These are phyloP conservation scores for Escovopsis sp. DNA, from an alignment of 2,329 filamentous ascomycete genomes.

Conservation along the genomic window DNA sequence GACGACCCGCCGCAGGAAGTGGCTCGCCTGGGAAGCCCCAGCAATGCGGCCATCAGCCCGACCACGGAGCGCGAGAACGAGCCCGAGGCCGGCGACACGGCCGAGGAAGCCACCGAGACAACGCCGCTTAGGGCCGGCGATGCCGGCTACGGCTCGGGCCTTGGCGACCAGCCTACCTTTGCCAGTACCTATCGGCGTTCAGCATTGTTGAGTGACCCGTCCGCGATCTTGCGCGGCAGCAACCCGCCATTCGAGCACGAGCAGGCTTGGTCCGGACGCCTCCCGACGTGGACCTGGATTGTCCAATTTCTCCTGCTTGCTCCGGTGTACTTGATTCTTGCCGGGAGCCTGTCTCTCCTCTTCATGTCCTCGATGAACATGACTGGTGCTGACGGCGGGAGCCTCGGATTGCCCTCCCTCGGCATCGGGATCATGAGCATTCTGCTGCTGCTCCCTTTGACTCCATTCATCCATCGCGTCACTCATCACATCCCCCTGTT, in stretches of 20 bases:
- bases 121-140: slow-evolving; percentile 35
- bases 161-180: slow-evolving; percentile 34
- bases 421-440: slow-evolving; percentile 52
- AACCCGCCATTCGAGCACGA: slow-evolving; percentile 48
- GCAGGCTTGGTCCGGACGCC: slow-evolving; percentile 67
- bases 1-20: slow-evolving; percentile 36
- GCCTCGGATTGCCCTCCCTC: slow-evolving; percentile 56
- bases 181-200: slow-evolving; percentile 40
- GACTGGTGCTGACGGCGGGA: slow-evolving; percentile 71
- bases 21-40: slow-evolving; percentile 5
- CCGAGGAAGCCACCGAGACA: slow-evolving; percentile 31
- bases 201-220: slow-evolving; percentile 16
- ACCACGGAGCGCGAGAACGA: slow-evolving; percentile 1
- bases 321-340: slow-evolving; percentile 61
- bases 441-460: slow-evolving; percentile 58
- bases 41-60: slow-evolving; percentile 3
- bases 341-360: slow-evolving; percentile 62
- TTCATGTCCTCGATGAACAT: slow-evolving; percentile 60
- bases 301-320: slow-evolving; percentile 70
- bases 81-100: slow-evolving; percentile 9
- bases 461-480: slow-evolving; percentile 77
- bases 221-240: slow-evolving; percentile 10
- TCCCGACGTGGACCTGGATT: slow-evolving; percentile 79
- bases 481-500: slow-evolving; percentile 71
- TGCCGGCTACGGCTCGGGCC: slow-evolving; percentile 18